Conservation (phyloP, 768 basidiomycete species). For the Amanita molliuscula region DNA sequence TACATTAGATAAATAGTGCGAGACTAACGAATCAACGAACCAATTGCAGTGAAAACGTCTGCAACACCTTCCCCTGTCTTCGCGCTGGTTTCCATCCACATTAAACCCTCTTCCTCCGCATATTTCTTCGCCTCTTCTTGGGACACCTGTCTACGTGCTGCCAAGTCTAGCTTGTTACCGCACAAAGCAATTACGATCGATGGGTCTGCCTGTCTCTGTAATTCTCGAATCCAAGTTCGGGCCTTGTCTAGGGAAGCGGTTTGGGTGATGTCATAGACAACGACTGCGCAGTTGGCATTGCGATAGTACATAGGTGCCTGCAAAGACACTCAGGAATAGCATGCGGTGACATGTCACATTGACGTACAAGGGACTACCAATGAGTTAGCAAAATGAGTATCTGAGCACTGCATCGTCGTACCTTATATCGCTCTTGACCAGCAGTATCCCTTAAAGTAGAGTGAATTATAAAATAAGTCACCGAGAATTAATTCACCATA, state of each 20-base stretch:
- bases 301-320: constrained; percentile 96
- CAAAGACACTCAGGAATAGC: constrained; percentile 7
- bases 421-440: constrained; percentile 93
- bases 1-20: constrained; percentile 1
- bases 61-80: constrained; percentile 83
- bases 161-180: constrained; percentile 90
- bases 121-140: constrained; percentile 89
- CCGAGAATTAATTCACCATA: constrained; percentile 53
- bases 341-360: constrained; percentile 1
- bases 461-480: constrained; percentile 7
- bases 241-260: constrained; percentile 89
- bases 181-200: constrained; percentile 94
- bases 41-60: constrained; percentile 81
- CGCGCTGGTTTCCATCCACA: constrained; percentile 90
- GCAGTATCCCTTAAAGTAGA: constrained; percentile 71
- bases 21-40: constrained; percentile 26
- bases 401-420: constrained; percentile 18
- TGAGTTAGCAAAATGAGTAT: constrained; percentile 2
- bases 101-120: constrained; percentile 83
- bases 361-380: constrained; percentile 30
- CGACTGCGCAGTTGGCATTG: constrained; percentile 88
- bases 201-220: constrained; percentile 96
- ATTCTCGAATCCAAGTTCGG: constrained; percentile 90
- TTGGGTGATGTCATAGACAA: constrained; percentile 95
- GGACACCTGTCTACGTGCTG: constrained; percentile 74